Conservation (phyloP, 305 asterid genomes). For the Rubia peregrina region DNA sequence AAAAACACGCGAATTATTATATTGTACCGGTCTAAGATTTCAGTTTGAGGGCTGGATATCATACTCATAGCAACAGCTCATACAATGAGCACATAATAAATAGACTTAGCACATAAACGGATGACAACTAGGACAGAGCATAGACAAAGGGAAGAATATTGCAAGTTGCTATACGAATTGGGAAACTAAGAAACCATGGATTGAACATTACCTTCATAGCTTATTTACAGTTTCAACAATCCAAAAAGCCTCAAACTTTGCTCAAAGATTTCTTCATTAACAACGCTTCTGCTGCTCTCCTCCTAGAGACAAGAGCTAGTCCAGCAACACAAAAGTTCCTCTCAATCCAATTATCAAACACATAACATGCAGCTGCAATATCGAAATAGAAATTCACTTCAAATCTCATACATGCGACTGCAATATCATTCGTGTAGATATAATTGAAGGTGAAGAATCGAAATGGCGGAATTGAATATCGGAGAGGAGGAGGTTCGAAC, state of each 20-base stretch:
- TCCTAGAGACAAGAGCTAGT: slow-evolving; percentile 83
- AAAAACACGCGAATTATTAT: background rate
- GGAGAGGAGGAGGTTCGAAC: no score
- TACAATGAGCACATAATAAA: background rate
- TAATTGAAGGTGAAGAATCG: no score
- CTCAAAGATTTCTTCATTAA: slow-evolving; percentile 42
- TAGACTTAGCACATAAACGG: background rate
- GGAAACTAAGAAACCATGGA: background rate
- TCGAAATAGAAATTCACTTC: no score
- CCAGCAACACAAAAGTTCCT: no score
- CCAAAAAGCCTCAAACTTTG: slow-evolving; percentile 20
- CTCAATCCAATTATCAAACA: no score
- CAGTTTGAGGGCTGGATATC: no score
- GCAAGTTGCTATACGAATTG: slow-evolving; percentile 2
- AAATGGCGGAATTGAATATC: no score
- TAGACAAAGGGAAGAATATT: background rate
- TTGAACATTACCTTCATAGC: slow-evolving; percentile 4
- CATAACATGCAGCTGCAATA: no score
- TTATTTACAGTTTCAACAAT: background rate
- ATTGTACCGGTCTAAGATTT: background rate
- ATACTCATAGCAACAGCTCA: background rate
- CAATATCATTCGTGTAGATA: no score
- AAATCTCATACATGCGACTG: no score
- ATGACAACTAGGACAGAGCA: background rate
- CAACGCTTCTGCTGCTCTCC: slow-evolving; percentile 82